Conservation (phyloP, 306 rosid species). For the Amphicarpaea edgeworthii region DNA sequence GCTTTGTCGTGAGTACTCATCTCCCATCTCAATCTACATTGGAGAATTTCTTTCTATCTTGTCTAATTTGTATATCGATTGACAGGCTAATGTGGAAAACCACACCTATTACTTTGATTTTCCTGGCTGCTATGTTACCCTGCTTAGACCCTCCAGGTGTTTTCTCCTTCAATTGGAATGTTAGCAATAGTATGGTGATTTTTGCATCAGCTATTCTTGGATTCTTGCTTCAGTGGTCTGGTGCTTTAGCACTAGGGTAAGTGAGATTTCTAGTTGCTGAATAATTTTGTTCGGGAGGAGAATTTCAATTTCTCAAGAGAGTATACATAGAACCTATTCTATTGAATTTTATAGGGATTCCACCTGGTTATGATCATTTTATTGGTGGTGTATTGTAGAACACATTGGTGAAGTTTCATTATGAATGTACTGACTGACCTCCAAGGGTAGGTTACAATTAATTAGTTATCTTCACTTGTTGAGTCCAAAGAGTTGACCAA, state of each 20-base stretch:
- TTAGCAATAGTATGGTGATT: constrained; percentile 53
- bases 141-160: neutral
- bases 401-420: neutral
- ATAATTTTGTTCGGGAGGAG: constrained; percentile 7
- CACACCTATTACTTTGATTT: constrained; percentile 79
- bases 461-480: neutral
- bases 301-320: constrained; percentile 2
- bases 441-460: neutral
- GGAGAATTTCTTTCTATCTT: neutral
- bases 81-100: constrained; percentile 95
- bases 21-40: neutral
- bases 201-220: constrained; percentile 79
- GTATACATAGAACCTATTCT: neutral
- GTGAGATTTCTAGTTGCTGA: constrained; percentile 33
- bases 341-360: neutral
- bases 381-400: neutral
- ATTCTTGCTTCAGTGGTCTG: constrained; percentile 96
- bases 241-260: constrained; percentile 90
- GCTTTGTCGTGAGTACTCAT: constrained; percentile 74
- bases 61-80: constrained; percentile 32
- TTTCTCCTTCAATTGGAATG: constrained; percentile 67
- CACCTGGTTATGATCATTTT: neutral
- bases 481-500: constrained; percentile 19
- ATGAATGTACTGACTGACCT: neutral
- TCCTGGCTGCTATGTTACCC: constrained; percentile 65